These are phyloP conservation scores for Favolaschia claudopus DNA, from an alignment of 768 basidiomycete genomes.

Conservation along the genomic window DNA sequence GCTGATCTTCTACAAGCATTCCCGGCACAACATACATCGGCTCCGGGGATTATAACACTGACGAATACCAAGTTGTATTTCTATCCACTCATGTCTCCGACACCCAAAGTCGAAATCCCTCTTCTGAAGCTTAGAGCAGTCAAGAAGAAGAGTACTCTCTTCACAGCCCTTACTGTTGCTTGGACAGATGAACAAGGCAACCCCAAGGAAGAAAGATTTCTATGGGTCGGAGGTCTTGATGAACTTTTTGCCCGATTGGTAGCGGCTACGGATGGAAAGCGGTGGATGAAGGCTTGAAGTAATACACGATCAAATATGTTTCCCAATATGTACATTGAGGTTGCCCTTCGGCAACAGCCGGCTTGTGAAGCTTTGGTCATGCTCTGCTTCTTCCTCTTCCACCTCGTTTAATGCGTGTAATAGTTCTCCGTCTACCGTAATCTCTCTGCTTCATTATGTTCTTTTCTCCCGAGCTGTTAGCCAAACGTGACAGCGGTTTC, in stretches of 20 bases:
- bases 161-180: conserved; percentile 59
- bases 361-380: neutral
- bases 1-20: conserved; percentile 50
- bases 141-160: conserved; percentile 58
- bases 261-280: conserved; percentile 50
- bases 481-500: conserved; percentile 85
- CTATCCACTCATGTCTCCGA: conserved; percentile 58
- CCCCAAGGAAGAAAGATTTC: conserved; percentile 60
- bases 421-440: conserved; percentile 15
- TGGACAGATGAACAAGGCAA: conserved; percentile 47
- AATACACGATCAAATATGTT: neutral
- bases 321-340: conserved; percentile 17
- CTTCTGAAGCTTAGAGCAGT: conserved; percentile 58
- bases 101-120: conserved; percentile 54
- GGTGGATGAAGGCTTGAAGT: conserved; percentile 56
- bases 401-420: conserved; percentile 9
- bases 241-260: conserved; percentile 73
- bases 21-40: conserved; percentile 62
- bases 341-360: conserved; percentile 10
- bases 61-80: conserved; percentile 58
- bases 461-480: conserved; percentile 83
- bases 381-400: neutral
- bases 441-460: conserved; percentile 66
- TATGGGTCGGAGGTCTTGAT: conserved; percentile 67
- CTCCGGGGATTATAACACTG: conserved; percentile 67